phyloP scores from a whole-genome alignment of 352 stramenopile species.

The Globisporangium paroecandrum region DNA sequence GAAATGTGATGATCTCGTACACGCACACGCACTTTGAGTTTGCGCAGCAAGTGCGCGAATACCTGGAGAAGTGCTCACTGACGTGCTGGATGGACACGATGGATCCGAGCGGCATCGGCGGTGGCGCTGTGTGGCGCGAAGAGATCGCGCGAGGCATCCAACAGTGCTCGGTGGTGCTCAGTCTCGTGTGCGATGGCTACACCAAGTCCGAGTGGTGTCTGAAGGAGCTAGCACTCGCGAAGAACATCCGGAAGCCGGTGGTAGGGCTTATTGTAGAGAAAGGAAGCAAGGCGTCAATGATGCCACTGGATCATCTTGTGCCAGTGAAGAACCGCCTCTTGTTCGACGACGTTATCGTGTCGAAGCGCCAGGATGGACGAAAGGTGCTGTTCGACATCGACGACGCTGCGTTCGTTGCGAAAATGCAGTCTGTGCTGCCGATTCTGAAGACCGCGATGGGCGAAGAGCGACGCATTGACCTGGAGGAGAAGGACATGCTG shows the following conservation, averaged over 20 bases:
- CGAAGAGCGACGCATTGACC: conserved; percentile 30
- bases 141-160: conserved; percentile 76
- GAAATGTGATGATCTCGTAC: conserved; percentile 84
- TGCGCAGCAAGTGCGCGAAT: conserved; percentile 56
- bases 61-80: conserved; percentile 52
- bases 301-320: conserved; percentile 31
- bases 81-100: conserved; percentile 86
- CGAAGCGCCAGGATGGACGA: conserved; percentile 27
- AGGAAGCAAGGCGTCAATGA: conserved; percentile 35
- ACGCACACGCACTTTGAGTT: conserved; percentile 68
- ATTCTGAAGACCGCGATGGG: conserved; percentile 49
- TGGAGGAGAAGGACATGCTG: conserved; percentile 39
- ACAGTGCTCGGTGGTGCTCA: conserved; percentile 71
- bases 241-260: conserved; percentile 63
- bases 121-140: conserved; percentile 74
- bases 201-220: conserved; percentile 77
- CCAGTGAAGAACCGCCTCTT: conserved; percentile 39
- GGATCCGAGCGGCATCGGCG: conserved; percentile 74
- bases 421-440: conserved; percentile 45
- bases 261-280: conserved; percentile 52
- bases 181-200: conserved; percentile 69
- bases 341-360: conserved; percentile 56
- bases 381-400: conserved; percentile 56
- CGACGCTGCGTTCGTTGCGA: conserved; percentile 33
- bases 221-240: conserved; percentile 77